Conservation (phyloP, 768 basidiomycete genomes). For the Gelatoporia subvermispora region DNA sequence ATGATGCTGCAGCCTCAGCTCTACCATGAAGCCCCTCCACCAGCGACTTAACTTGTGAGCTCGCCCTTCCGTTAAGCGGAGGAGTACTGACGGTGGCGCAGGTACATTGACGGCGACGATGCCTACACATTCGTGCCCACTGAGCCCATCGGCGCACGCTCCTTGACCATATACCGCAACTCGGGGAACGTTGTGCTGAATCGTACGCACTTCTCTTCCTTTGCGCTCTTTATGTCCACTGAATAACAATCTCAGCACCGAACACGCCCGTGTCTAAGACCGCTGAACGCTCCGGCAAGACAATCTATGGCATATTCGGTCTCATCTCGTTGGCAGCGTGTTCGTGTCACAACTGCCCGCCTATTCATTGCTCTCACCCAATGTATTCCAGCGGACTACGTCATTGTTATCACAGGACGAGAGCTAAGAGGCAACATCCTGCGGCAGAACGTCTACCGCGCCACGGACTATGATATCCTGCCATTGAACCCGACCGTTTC, state of each 20-base stretch:
- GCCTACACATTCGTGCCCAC: slow-evolving; percentile 77
- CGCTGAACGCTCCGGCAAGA: slow-evolving; percentile 56
- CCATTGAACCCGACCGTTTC: slow-evolving; percentile 74
- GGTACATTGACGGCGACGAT: slow-evolving; percentile 67
- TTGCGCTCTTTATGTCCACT: slow-evolving; percentile 1
- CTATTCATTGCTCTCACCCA: not conserved
- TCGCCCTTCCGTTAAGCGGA: not conserved
- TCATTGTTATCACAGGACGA: slow-evolving; percentile 83
- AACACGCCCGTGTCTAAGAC: slow-evolving; percentile 48
- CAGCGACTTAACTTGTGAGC: slow-evolving; percentile 68
- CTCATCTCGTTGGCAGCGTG: slow-evolving; percentile 73
- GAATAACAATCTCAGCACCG: slow-evolving; percentile 34
- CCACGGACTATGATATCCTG: slow-evolving; percentile 87
- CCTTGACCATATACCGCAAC: slow-evolving; percentile 64
- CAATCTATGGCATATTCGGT: slow-evolving; percentile 72
- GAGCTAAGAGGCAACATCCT: slow-evolving; percentile 74
- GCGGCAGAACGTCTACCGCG: slow-evolving; percentile 83
- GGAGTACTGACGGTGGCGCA: slow-evolving; percentile 24
- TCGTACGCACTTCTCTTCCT: slow-evolving; percentile 34
- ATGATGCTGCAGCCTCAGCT: slow-evolving; percentile 2
- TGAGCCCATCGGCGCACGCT: slow-evolving; percentile 53
- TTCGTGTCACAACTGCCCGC: slow-evolving; percentile 29
- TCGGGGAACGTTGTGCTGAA: slow-evolving; percentile 76
- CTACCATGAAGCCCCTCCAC: slow-evolving; percentile 63
- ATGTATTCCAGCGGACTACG: slow-evolving; percentile 75